Conservation (phyloP, 2,329 filamentous ascomycete species). For the Colletotrichum nymphaeae region DNA sequence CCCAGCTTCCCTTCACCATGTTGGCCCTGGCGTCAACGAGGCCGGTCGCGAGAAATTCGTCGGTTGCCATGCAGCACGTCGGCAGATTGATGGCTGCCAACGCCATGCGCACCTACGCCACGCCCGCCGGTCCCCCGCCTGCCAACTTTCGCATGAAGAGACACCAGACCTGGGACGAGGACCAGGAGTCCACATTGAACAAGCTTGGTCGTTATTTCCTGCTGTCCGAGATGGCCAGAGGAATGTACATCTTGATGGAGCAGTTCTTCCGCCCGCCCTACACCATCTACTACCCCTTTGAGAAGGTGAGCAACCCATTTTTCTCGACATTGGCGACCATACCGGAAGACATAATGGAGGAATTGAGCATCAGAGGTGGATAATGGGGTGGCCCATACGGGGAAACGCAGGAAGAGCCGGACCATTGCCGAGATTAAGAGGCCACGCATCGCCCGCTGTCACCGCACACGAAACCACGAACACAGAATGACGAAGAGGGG, state of each 20-base stretch:
- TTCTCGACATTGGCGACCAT: background rate
- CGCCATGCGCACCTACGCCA: slow-evolving; percentile 60
- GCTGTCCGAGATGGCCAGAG: slow-evolving; percentile 93
- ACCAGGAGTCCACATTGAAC: slow-evolving; percentile 81
- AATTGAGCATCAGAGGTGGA: background rate
- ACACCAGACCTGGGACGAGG: slow-evolving; percentile 83
- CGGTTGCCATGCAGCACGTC: slow-evolving; percentile 20
- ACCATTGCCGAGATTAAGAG: background rate
- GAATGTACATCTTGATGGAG: slow-evolving; percentile 98
- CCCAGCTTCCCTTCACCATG: slow-evolving; percentile 35
- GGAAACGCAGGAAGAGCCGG: background rate
- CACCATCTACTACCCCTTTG: slow-evolving; percentile 98
- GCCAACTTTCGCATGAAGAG: slow-evolving; percentile 82
- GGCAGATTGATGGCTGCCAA: slow-evolving; percentile 34
- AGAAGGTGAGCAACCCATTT: slow-evolving; percentile 73
- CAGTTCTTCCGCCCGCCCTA: slow-evolving; percentile 98
- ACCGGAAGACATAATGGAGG: background rate
- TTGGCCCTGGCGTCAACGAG: slow-evolving; percentile 34
- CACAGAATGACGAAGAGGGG: background rate
- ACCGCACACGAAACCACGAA: background rate
- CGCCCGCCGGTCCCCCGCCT: slow-evolving; percentile 82
- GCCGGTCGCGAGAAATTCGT: slow-evolving; percentile 25
- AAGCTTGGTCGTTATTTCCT: slow-evolving; percentile 94
- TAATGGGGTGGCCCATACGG: background rate
- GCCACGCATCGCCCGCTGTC: background rate